Evolutionary conservation across 768 basidiomycete genomes (phyloP), one percentile per base, ranked within the genome.

Genomic region (Roridomyces roridus): DNA sequence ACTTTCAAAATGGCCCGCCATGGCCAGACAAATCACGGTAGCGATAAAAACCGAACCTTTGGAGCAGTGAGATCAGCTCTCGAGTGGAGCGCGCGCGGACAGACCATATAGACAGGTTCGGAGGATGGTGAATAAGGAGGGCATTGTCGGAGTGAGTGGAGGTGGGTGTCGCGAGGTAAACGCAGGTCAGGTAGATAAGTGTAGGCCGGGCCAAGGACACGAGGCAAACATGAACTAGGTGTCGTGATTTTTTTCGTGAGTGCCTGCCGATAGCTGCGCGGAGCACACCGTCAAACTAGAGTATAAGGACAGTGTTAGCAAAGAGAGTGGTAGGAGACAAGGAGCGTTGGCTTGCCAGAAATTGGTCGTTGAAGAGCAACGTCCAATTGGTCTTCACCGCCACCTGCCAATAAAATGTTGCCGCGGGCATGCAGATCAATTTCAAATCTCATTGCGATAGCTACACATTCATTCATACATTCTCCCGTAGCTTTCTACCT

Each of bases 11-110:
- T 91, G 88, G 34, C 80, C 88, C 46, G 90, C 89, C 75, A 94
- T 87, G 56, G 84, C 89, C 59, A 94, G 76, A 66, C 88, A 91
- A 64, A 94, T 87, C 58, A 89, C 72, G 20, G 89, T 90, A 81
- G 89, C 93, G 56, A 87, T 70, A 46, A 93, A 71, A 37, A 91
- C 83, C 40, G 84, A 74, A 65, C 77, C 91, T 93, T 54, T 11
- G 28, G 10, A 49, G 26, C 24, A 29, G 40, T 44, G 39, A 64
- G 23, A 65, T 51, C 35, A 26, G 21, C 46, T 17, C 42, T 14
- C 23, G 26, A n/a, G 7, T 24, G 51, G 46, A 45, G 65, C 39
- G 43, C 66, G 17, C 26, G 35, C 37, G 41, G 17, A 65, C 85
- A 61, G 70, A 88, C 90, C 77, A 77, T 91, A 92, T 59, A 91